phyloP scores from a whole-genome alignment of 2,329 filamentous ascomycete species.

The Penicillium sp. region DNA sequence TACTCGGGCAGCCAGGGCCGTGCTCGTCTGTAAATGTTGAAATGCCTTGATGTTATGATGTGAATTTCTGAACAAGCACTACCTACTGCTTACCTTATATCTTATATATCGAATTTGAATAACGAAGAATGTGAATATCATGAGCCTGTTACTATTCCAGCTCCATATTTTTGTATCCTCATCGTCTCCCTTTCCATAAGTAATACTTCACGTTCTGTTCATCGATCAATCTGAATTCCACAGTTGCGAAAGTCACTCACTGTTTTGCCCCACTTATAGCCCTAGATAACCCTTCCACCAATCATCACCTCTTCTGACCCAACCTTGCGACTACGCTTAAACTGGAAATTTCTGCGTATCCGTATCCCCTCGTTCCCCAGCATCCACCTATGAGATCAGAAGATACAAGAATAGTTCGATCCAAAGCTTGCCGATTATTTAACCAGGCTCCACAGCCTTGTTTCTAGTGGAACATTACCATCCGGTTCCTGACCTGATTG shows the following conservation, averaged over 20 bases:
- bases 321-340: neutral
- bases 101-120: slow-evolving; percentile 5
- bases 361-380: slow-evolving; percentile 1
- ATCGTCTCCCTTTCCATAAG: too few species aligned
- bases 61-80: slow-evolving; percentile 3
- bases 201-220: too few species aligned
- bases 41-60: neutral
- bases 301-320: neutral
- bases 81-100: slow-evolving; percentile 1
- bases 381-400: neutral
- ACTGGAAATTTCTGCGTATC: slow-evolving; percentile 14
- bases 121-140: slow-evolving; percentile 8
- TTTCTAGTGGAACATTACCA: neutral
- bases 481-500: neutral
- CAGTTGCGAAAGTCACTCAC: neutral
- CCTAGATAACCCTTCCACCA: neutral
- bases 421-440: neutral
- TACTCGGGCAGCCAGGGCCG: slow-evolving; percentile 15
- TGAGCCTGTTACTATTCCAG: neutral
- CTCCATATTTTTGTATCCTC: too few species aligned
- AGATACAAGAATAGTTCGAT: neutral
- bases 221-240: too few species aligned
- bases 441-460: neutral
- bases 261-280: neutral
- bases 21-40: slow-evolving; percentile 22